phyloP scores from a whole-genome alignment of 495 filamentous ascomycete genomes.

The Podospora bellae-mahoneyi region DNA sequence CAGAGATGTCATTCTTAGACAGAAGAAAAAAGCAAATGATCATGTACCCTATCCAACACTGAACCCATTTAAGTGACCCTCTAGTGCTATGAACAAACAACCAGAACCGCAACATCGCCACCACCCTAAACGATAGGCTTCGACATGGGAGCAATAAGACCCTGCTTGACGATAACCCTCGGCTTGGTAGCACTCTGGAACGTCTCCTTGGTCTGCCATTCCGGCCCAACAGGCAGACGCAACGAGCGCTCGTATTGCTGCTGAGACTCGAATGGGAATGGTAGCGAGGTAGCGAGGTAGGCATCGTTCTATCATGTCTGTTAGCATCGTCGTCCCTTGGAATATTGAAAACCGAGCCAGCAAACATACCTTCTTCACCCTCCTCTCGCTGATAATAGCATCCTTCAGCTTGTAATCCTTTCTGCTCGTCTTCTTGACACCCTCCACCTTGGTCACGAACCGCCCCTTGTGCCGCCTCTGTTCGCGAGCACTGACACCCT shows the following conservation, averaged over 20 bases:
- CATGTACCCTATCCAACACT: not conserved
- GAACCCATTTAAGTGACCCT: not conserved
- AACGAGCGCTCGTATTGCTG: constrained; percentile 89
- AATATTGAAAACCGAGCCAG: not conserved
- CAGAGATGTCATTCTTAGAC: not conserved
- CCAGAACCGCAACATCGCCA: not conserved
- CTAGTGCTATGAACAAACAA: not conserved
- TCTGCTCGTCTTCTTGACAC: constrained; percentile 70
- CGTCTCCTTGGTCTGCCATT: constrained; percentile 91
- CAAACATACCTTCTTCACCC: constrained; percentile 73
- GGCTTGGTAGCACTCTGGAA: constrained; percentile 90
- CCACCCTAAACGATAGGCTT: constrained; percentile 62
- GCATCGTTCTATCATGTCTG: constrained; percentile 65
- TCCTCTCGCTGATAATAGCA: constrained; percentile 92
- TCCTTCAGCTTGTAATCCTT: constrained; percentile 76
- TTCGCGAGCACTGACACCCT: constrained; percentile 65
- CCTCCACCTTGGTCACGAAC: constrained; percentile 66
- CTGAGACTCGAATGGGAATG: constrained; percentile 79
- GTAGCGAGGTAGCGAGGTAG: constrained; percentile 77
- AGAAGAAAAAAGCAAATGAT: not conserved
- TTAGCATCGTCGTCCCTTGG: constrained; percentile 25
- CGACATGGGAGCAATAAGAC: constrained; percentile 82
- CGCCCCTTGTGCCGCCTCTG: constrained; percentile 56
- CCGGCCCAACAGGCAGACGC: constrained; percentile 82
- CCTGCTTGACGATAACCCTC: constrained; percentile 86